phyloP scores from a whole-genome alignment of 2,329 filamentous ascomycete species.

The Escovopsis sp. region DNA sequence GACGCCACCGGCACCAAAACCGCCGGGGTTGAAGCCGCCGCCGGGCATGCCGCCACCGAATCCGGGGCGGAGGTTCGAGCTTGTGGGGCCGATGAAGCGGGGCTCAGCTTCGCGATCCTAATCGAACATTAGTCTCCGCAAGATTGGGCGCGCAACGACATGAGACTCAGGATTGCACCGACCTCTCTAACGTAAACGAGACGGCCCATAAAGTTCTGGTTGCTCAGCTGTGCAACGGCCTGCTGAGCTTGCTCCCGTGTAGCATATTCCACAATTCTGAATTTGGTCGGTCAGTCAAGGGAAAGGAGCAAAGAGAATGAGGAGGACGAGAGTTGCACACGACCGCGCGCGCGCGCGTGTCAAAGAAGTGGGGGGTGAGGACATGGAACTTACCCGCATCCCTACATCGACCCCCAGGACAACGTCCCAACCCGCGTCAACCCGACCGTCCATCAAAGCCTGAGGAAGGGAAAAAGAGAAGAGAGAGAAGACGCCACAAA shows the following conservation, averaged over 20 bases:
- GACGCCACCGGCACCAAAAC: slow-evolving; percentile 31
- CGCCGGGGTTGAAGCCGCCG: slow-evolving; percentile 42
- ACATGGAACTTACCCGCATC: slow-evolving; percentile 78
- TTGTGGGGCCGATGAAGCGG: slow-evolving; percentile 71
- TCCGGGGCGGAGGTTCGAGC: slow-evolving; percentile 42
- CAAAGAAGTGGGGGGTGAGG: background rate
- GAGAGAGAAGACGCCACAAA: slow-evolving; percentile 53
- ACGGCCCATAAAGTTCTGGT: slow-evolving; percentile 96
- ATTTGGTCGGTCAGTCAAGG: background rate
- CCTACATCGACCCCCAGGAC: slow-evolving; percentile 83
- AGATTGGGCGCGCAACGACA: background rate
- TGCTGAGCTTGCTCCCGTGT: slow-evolving; percentile 98
- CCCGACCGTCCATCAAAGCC: slow-evolving; percentile 79
- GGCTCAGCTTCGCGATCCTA: slow-evolving; percentile 97
- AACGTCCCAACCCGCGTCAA: slow-evolving; percentile 91
- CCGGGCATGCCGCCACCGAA: slow-evolving; percentile 39
- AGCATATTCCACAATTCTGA: slow-evolving; percentile 99
- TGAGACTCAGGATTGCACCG: slow-evolving; percentile 16
- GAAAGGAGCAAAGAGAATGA: background rate
- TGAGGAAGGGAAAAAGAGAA: slow-evolving; percentile 46
- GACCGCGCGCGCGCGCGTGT: background rate
- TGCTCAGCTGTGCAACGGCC: slow-evolving; percentile 94
- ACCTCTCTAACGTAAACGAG: slow-evolving; percentile 98
- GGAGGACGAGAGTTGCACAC: background rate
- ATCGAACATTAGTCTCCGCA: slow-evolving; percentile 3